A percentile compares a stretch with the other conserved stretches of the same genome.
Conservation (phyloP, 2,329 filamentous ascomycete genomes). For the Cordyceps pruinosa region DNA sequence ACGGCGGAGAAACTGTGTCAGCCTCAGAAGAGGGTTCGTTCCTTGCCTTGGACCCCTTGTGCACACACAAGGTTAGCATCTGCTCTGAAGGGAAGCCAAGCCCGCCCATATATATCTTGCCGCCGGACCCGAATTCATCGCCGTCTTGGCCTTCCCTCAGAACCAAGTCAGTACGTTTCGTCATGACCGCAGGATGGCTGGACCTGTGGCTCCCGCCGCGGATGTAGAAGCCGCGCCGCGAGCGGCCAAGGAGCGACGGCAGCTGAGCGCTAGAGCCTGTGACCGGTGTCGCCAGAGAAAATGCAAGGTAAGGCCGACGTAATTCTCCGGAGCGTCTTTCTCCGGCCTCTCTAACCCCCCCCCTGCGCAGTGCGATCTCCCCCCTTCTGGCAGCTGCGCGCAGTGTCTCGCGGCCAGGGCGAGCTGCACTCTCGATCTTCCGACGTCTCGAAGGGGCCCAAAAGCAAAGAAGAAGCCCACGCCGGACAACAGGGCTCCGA, state of each 20-base stretch:
- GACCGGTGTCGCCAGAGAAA: conserved; percentile 32
- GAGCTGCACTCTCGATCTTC: conserved; percentile 32
- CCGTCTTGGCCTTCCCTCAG: too few relatives aligned
- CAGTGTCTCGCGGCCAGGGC: conserved; percentile 27
- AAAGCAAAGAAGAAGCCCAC: conserved; percentile 22
- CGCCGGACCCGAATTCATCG: too few relatives aligned
- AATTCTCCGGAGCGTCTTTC: neutral
- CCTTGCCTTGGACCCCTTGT: neutral
- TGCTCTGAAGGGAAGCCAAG: conserved; percentile 8
- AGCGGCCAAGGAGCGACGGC: conserved; percentile 15
- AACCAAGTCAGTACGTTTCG: too few relatives aligned
- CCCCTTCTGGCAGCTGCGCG: conserved; percentile 21
- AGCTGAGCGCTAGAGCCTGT: conserved; percentile 24
- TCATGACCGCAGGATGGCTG: conserved; percentile 6
- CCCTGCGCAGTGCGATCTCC: conserved; percentile 24
- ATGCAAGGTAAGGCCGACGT: conserved; percentile 23
- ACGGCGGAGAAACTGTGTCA: conserved; percentile 12
- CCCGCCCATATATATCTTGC: conserved; percentile 6
- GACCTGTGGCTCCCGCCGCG: neutral
- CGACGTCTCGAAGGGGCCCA: conserved; percentile 31
- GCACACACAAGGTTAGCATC: neutral
- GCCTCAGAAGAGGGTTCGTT: neutral
- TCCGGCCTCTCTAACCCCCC: neutral
- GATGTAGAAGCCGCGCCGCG: conserved; percentile 12
- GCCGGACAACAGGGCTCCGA: neutral